Evolutionary conservation across 2,329 filamentous ascomycete genomes (phyloP).

Genomic region (Aspergillus sp.): DNA sequence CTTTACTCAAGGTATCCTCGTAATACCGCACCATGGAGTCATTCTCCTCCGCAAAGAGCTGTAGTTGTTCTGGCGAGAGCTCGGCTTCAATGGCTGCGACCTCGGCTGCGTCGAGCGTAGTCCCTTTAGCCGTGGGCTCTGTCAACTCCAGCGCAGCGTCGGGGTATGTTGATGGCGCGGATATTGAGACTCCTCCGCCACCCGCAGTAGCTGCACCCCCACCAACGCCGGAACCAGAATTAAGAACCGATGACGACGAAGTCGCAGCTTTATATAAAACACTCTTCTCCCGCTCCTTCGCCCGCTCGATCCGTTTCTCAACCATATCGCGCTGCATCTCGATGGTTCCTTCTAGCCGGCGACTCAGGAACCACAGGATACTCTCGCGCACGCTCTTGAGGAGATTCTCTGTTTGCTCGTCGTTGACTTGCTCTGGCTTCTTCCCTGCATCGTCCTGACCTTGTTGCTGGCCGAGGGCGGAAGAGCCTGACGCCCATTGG

Average conservation of each 20-base stretch:
- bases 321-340: constrained; percentile 87
- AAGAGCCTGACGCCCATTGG: constrained; percentile 54
- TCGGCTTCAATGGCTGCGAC: constrained; percentile 52
- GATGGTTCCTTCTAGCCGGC: constrained; percentile 72
- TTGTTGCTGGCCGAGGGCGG: constrained; percentile 20
- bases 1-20: constrained; percentile 90
- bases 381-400: constrained; percentile 73
- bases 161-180: constrained; percentile 6
- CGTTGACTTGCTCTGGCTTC: constrained; percentile 65
- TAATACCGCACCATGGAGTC: constrained; percentile 90
- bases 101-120: constrained; percentile 30
- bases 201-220: background rate
- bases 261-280: constrained; percentile 66
- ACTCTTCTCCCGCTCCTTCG: constrained; percentile 87
- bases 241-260: background rate
- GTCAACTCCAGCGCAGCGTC: background rate
- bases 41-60: constrained; percentile 92
- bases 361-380: constrained; percentile 78
- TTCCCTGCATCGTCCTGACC: constrained; percentile 58
- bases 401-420: constrained; percentile 69
- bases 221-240: constrained; percentile 10
- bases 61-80: constrained; percentile 79
- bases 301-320: constrained; percentile 78
- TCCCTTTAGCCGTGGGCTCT: background rate
- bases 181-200: background rate